Evolutionary conservation across 2,329 filamentous ascomycete genomes (phyloP).

Genomic region (Alternaria gaisen): DNA sequence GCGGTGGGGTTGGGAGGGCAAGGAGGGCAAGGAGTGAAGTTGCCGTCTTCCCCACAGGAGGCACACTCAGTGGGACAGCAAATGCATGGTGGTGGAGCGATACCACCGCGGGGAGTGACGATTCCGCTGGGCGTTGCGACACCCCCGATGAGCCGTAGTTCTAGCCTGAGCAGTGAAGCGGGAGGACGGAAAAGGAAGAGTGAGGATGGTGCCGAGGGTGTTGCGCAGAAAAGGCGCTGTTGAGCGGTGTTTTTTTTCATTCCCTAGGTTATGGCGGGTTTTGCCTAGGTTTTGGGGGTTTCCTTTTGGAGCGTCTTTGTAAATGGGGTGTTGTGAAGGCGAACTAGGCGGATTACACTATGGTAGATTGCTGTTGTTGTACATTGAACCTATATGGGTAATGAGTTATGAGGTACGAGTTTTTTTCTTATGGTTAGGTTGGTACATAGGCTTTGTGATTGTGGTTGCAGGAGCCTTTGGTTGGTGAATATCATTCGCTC

Average conservation of each 20-base stretch:
- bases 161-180: constrained; percentile 33
- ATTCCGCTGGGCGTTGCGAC: constrained; percentile 16
- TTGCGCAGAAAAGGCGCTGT: constrained; percentile 29
- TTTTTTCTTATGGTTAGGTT: not conserved
- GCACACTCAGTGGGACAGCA: too few species aligned
- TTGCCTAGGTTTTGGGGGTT: too few species aligned
- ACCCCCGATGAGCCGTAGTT: constrained; percentile 43
- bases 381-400: not conserved
- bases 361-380: not conserved
- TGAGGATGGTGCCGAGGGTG: constrained; percentile 28
- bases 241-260: constrained; percentile 11
- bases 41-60: too few species aligned
- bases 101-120: too few species aligned
- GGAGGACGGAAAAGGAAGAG: constrained; percentile 41
- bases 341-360: too few species aligned
- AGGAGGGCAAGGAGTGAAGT: not conserved
- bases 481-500: not conserved
- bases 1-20: not conserved
- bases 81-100: too few species aligned
- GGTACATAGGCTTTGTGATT: too few species aligned
- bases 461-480: not conserved
- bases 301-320: not conserved
- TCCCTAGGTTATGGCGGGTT: too few species aligned
- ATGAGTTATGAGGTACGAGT: not conserved
- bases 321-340: not conserved